Base-by-base conservation (phyloP, 352 stramenopile genomes). In the Globisporangium parvum region DNA sequence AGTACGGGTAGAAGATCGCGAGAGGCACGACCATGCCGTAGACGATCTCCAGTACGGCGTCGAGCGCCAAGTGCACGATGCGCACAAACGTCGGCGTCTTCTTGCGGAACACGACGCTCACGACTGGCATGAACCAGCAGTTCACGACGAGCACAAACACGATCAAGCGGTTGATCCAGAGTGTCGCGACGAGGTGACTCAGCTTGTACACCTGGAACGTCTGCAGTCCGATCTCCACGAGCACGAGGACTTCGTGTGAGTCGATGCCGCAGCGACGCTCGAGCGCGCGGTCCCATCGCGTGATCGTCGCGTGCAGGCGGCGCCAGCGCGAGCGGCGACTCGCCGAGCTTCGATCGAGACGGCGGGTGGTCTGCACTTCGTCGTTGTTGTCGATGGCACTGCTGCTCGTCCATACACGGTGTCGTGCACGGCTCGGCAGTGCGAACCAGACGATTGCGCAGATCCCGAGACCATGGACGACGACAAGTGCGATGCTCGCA, bases 1-100 rank as follows among this genome's bases (percentile, higher is more conserved):
- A 59, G 42, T 72, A 72, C 28, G 61, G 64, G 21, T 61, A 15
- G 55, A 75, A 44, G 15, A 63, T 37, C 37, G 69, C 63, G 9
- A 73, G 53, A 28, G 67, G 64, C 23, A 72, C 51, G 1, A 54
- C 47, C 57, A 69, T 64, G 26, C 40, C 51, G 23, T 53, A 69
- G 8, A 51, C 53, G 1, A 58, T 40, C 50, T 69, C 56, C 12
- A 72, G 41, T 14, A 44, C 24, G 0, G 57, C 26, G 39, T 69
- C 61, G 33, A 62, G 42, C 6, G 39, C 51, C 23, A 67, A 31
- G 12, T 41, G 35, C n/a, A 59, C 44, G 10, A 59, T 15, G 4
- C 57, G 47, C 15, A 50, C 45, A 9, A 69, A 58, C 20, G 55
- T 33, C 17, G 55, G 9, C 0, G 55, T 26, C n/a, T 46, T 31